These are phyloP conservation scores for Trifolium pratense DNA, from an alignment of 306 rosid genomes.

Conservation along the genomic window DNA sequence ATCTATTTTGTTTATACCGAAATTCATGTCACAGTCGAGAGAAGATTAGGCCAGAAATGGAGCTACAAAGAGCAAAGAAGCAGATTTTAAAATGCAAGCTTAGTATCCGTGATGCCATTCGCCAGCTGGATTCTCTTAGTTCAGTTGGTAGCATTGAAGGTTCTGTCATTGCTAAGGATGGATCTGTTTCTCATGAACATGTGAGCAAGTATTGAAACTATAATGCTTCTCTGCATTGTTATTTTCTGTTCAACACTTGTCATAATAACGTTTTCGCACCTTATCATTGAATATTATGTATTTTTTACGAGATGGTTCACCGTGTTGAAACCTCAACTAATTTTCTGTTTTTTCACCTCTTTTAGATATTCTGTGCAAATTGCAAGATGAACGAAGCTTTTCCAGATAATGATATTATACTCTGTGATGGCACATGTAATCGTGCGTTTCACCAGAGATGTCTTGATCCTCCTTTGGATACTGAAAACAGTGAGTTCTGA, in stretches of 20 bases:
- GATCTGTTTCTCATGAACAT: constrained; percentile 93
- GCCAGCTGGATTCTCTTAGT: constrained; percentile 78
- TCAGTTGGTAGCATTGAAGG: constrained; percentile 87
- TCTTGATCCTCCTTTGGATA: constrained; percentile 87
- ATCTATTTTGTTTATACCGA: not conserved
- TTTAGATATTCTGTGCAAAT: constrained; percentile 88
- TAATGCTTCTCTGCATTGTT: constrained; percentile 19
- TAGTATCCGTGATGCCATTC: constrained; percentile 79
- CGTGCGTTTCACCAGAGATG: constrained; percentile 93
- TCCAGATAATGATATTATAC: constrained; percentile 89
- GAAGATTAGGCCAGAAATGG: constrained; percentile 87
- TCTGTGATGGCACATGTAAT: constrained; percentile 96
- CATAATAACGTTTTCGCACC: constrained; percentile 14
- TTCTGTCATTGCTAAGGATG: constrained; percentile 87
- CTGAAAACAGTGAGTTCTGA: constrained; percentile 74
- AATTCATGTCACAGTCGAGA: constrained; percentile 67
- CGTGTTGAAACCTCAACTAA: constrained; percentile 26
- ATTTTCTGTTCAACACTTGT: constrained; percentile 3
- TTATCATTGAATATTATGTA: not conserved
- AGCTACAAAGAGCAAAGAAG: constrained; percentile 82
- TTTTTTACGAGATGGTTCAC: not conserved
- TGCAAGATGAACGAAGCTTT: constrained; percentile 85
- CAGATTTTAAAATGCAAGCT: constrained; percentile 90
- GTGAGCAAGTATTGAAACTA: constrained; percentile 49
- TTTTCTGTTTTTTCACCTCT: constrained; percentile 19